A percentile compares a stretch with the other conserved stretches of the same genome.
Evolutionary conservation across 371 early-diverging fungal genomes (phyloP).

Genomic region (Chytridium lagenaria): DNA sequence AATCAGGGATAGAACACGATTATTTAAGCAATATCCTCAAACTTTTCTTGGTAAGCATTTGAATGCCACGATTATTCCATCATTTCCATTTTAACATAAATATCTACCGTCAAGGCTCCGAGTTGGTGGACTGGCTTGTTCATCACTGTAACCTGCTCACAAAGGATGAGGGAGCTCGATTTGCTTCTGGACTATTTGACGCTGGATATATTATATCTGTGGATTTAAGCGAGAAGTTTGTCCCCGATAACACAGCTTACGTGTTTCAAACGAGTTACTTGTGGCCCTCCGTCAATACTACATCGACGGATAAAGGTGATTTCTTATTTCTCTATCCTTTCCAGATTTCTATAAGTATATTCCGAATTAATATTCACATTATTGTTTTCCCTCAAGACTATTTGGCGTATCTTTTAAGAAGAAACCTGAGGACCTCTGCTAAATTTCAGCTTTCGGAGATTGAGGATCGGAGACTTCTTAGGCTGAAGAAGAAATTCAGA

Average conservation of each 20-base stretch:
- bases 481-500: conserved; percentile 30
- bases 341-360: neutral
- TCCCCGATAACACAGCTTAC: conserved; percentile 29
- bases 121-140: conserved; percentile 45
- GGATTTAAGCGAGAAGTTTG: conserved; percentile 41
- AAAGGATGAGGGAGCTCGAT: conserved; percentile 37
- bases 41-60: conserved; percentile 36
- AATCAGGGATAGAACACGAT: conserved; percentile 39
- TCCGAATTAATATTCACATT: no score
- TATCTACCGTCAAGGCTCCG: no score
- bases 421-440: conserved; percentile 25
- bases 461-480: conserved; percentile 42
- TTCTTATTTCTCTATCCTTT: neutral
- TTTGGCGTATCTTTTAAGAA: conserved; percentile 42
- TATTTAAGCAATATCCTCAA: conserved; percentile 40
- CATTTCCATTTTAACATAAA: neutral
- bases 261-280: conserved; percentile 34
- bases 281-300: conserved; percentile 17
- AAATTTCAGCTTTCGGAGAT: conserved; percentile 37
- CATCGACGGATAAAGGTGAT: neutral
- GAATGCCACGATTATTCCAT: neutral
- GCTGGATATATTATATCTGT: conserved; percentile 45
- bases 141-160: conserved; percentile 42
- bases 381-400: conserved; percentile 28
- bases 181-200: conserved; percentile 36